These are phyloP conservation scores for Gossypium thurberi DNA, from an alignment of 345 rosid species.

Conservation along the genomic window DNA sequence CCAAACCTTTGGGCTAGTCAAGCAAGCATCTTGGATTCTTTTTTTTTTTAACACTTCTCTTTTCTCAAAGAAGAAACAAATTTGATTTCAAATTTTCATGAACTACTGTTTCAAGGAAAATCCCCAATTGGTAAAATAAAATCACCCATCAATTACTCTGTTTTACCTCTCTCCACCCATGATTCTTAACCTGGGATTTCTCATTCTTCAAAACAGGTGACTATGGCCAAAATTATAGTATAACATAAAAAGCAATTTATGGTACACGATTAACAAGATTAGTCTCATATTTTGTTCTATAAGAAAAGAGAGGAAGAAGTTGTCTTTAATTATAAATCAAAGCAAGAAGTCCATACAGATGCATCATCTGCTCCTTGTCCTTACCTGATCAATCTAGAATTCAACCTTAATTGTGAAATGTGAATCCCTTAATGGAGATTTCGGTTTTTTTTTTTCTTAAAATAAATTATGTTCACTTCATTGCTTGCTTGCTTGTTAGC, in stretches of 20 bases:
- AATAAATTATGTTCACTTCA: background rate
- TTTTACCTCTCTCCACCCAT: background rate
- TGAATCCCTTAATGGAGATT: conserved; percentile 4
- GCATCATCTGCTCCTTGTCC: conserved; percentile 15
- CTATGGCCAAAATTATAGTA: conserved; percentile 35
- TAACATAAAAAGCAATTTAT: conserved; percentile 12
- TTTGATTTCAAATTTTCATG: conserved; percentile 17
- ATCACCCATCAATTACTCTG: background rate
- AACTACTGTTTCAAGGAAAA: conserved; percentile 10
- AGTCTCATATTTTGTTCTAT: conserved; percentile 10
- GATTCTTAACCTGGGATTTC: conserved; percentile 14
- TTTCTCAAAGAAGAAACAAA: conserved; percentile 11
- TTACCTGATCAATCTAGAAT: background rate
- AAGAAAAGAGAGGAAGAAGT: conserved; percentile 13
- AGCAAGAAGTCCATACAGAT: conserved; percentile 1
- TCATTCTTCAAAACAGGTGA: conserved; percentile 23
- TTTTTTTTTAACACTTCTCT: background rate
- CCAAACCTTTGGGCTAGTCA: conserved; percentile 27
- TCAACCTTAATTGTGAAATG: background rate
- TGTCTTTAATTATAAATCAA: conserved; percentile 7
- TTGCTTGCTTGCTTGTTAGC: conserved; percentile 15
- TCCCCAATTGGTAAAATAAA: background rate
- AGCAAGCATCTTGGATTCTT: conserved; percentile 19
- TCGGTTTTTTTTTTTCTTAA: background rate
- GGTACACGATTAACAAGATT: conserved; percentile 21